Evolutionary conservation across 441 rosid genomes (phyloP).

Genomic region (Hura crepitans): DNA sequence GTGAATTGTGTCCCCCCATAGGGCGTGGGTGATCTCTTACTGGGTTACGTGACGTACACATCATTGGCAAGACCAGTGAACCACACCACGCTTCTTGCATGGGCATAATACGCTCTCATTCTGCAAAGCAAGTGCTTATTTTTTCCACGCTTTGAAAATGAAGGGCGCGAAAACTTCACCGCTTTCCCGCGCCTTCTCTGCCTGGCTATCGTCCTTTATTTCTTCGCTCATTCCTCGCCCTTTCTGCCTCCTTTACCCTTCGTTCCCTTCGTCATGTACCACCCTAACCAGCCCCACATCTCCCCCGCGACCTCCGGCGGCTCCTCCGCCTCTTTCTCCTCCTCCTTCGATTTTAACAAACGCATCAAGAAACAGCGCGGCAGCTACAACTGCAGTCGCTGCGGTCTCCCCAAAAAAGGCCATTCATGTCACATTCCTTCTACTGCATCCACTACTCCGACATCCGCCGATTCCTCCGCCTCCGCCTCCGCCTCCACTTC

Average conservation of each 20-base stretch:
- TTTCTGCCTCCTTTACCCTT: neutral
- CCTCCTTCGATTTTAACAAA: conserved; percentile 39
- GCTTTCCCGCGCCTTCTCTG: conserved; percentile 50
- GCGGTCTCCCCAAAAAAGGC: conserved; percentile 94
- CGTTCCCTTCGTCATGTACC: conserved; percentile 17
- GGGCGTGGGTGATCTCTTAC: too few relatives aligned
- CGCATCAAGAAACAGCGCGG: conserved; percentile 58
- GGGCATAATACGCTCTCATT: too few relatives aligned
- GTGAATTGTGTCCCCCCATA: too few relatives aligned
- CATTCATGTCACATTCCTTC: conserved; percentile 48
- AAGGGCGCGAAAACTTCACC: conserved; percentile 55
- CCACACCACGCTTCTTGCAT: too few relatives aligned
- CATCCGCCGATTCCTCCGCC: conserved; percentile 41
- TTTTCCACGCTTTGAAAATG: conserved; percentile 23
- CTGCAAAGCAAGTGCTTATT: too few relatives aligned
- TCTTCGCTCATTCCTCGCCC: neutral
- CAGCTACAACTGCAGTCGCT: conserved; percentile 86
- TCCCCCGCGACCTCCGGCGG: conserved; percentile 43
- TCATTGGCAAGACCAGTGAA: too few relatives aligned
- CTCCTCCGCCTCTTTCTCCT: conserved; percentile 32
- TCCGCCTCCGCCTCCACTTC: conserved; percentile 44
- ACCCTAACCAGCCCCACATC: conserved; percentile 39
- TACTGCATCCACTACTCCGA: conserved; percentile 27
- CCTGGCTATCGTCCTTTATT: conserved; percentile 6
- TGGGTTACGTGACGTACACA: too few relatives aligned